Base-by-base conservation (phyloP, 352 stramenopile species). In the Hyaloperonospora arabidopsidis region DNA sequence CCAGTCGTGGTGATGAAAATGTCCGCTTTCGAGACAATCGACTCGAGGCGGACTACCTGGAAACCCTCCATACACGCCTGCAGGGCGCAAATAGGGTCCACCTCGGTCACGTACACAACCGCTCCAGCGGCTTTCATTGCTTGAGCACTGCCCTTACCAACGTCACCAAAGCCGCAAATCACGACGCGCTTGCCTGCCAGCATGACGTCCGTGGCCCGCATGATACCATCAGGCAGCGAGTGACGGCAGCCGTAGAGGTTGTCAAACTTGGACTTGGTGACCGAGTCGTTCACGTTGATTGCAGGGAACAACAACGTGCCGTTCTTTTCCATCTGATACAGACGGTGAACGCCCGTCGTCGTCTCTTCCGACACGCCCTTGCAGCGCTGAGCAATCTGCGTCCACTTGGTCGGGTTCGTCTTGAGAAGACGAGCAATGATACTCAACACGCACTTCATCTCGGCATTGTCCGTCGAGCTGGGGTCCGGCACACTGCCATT, bases 201-300 rank as follows among this genome's bases (percentile, higher is more conserved):
- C 96, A 98, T 99, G 50, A 98, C 96, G 75, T 99, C 96, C 23
- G 95, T 98, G 60, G 96, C 96, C 74, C 96, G 93, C 93, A 98
- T 98, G 76, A 98, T 97, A 66, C 95, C 96, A 82, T 98, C 95
- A 7, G 95, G 95, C 10, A 99, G 87, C 36, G 95, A 98, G 84
- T 98, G 96, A 69, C 97, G 97, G 89, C 95, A 98, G 72, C 96
- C 96, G 72, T 98, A 98, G 28, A 99, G 76, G 86, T 98, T 98
- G 82, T 99, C 96, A 65, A 98, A 99, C 76, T 99, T 99, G 60
- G 94, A 98, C 84, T 99, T 99, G 76, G 96, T 99, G 28, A 99
- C 96, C 55, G 88, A 98, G 80, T 99, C 96, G 79, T 99, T 98
- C 47, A 99, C 96, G 74, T 98, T 99, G 74, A 99, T 98, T 58